phyloP scores from a whole-genome alignment of 1,139 yeast genomes.

The Blastobotrys buckinghamii region DNA sequence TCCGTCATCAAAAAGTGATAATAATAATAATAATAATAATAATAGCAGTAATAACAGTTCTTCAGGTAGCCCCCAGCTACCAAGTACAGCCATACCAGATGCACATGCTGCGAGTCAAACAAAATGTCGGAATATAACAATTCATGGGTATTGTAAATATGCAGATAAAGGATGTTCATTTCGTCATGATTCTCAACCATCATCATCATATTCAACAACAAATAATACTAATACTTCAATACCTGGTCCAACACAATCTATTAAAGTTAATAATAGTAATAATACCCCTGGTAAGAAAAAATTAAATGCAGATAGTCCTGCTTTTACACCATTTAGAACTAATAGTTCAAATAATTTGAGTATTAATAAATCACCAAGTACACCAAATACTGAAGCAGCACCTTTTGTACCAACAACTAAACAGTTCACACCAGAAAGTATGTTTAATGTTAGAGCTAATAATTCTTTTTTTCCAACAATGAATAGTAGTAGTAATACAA shows the following conservation, averaged over 20 bases:
- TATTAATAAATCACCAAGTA: constrained; percentile 11
- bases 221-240: neutral
- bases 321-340: constrained; percentile 47
- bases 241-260: constrained; percentile 1
- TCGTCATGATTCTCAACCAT: constrained; percentile 45
- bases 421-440: constrained; percentile 20
- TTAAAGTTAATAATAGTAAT: constrained; percentile 47
- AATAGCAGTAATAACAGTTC: no score
- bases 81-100: neutral
- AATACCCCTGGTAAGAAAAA: constrained; percentile 54
- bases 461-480: neutral
- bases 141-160: constrained; percentile 85
- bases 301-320: constrained; percentile 59
- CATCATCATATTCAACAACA: neutral
- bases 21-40: no score
- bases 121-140: constrained; percentile 77
- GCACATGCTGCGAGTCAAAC: constrained; percentile 42
- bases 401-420: constrained; percentile 19
- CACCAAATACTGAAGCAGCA: constrained; percentile 16
- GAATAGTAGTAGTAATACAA: neutral
- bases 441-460: constrained; percentile 18
- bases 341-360: neutral
- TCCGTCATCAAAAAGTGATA: neutral
- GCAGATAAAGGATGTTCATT: constrained; percentile 88
- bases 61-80: no score